A percentile compares a stretch with the other conserved stretches of the same genome.
Conservation (phyloP, 2,329 filamentous ascomycete species). For the Penicillium hordei region DNA sequence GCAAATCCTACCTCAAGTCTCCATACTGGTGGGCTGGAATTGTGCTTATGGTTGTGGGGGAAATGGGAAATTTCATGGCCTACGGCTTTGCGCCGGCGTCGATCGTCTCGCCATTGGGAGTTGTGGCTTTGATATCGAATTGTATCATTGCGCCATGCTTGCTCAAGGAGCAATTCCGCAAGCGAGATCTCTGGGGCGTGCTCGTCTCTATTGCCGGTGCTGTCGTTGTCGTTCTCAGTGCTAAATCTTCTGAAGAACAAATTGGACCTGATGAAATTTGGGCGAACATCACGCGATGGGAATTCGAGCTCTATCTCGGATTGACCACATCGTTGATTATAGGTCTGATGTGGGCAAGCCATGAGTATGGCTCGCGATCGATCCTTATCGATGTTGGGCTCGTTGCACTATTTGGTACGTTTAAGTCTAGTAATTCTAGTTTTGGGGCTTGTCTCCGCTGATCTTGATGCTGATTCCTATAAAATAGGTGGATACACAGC, state of each 20-base stretch:
- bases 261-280: conserved; percentile 88
- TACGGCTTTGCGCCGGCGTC: conserved; percentile 98
- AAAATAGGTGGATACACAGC: conserved; percentile 90
- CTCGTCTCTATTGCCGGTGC: conserved; percentile 82
- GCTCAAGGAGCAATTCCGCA: conserved; percentile 85
- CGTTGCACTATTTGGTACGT: conserved; percentile 85
- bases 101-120: conserved; percentile 92
- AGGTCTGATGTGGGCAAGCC: conserved; percentile 77
- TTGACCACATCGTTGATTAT: conserved; percentile 73
- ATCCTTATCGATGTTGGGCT: conserved; percentile 92
- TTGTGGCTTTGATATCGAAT: conserved; percentile 95
- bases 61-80: conserved; percentile 93
- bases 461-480: conserved; percentile 15
- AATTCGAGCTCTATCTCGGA: conserved; percentile 86
- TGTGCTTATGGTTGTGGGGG: conserved; percentile 85
- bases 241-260: conserved; percentile 84
- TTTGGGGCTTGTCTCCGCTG: neutral
- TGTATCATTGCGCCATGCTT: conserved; percentile 94
- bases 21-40: conserved; percentile 97
- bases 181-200: conserved; percentile 83
- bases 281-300: conserved; percentile 80
- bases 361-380: conserved; percentile 76
- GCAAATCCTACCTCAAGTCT: conserved; percentile 78
- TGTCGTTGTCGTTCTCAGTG: conserved; percentile 88
- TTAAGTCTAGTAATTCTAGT: neutral